These are phyloP conservation scores for Blastobotrys terrestris DNA, from an alignment of 805 yeast genomes.

Conservation along the genomic window DNA sequence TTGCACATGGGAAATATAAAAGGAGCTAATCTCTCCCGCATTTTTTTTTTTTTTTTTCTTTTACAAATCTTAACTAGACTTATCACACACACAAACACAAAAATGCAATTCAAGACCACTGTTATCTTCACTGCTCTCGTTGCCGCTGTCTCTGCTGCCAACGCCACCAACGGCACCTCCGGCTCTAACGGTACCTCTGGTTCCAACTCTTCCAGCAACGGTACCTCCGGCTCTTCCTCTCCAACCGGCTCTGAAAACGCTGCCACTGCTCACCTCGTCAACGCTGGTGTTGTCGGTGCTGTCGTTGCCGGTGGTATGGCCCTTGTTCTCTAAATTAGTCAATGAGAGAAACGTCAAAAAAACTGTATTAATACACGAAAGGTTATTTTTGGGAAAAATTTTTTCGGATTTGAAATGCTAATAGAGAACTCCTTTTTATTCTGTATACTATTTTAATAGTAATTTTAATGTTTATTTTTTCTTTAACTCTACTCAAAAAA, in stretches of 20 bases:
- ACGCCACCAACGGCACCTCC: slow-evolving; percentile 18
- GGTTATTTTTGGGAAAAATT: neutral
- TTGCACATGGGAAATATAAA: neutral
- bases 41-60: slow-evolving; percentile 6
- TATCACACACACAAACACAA: slow-evolving; percentile 3
- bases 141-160: slow-evolving; percentile 25
- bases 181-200: slow-evolving; percentile 15
- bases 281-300: slow-evolving; percentile 35
- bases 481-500: neutral
- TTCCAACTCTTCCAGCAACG: slow-evolving; percentile 17
- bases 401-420: neutral
- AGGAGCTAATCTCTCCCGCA: neutral
- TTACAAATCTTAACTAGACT: neutral
- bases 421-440: neutral
- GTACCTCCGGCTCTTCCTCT: slow-evolving; percentile 22
- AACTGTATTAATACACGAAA: neutral
- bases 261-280: slow-evolving; percentile 28
- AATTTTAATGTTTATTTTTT: slow-evolving; percentile 1
- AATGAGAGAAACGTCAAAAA: neutral
- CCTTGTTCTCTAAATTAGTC: slow-evolving; percentile 29
- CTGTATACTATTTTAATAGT: neutral
- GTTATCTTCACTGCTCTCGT: slow-evolving; percentile 24
- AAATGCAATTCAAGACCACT: slow-evolving; percentile 29
- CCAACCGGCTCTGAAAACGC: slow-evolving; percentile 25
- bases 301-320: slow-evolving; percentile 37